A percentile compares a stretch with the other conserved stretches of the same genome.
phyloP scores from a whole-genome alignment of 192 early-diverging fungal genomes.

The Obelidium mucronatum region DNA sequence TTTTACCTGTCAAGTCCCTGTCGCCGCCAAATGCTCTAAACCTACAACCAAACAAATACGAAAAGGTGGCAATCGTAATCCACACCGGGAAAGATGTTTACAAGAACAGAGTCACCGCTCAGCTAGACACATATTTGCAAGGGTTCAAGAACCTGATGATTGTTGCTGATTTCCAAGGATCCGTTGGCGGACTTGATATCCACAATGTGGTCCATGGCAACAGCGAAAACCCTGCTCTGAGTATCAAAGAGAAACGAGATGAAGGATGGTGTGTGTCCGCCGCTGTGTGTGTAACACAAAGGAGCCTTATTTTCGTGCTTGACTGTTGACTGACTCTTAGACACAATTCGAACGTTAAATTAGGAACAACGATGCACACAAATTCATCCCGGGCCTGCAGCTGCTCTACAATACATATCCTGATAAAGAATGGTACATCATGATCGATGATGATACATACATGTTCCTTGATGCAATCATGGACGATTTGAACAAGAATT shows the following conservation, averaged over 20 bases:
- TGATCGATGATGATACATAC: constrained; percentile 71
- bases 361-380: constrained; percentile 58
- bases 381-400: constrained; percentile 62
- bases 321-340: too few relatives aligned
- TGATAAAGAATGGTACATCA: constrained; percentile 66
- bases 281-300: too few relatives aligned
- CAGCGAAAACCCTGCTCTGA: too few relatives aligned
- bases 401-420: constrained; percentile 54
- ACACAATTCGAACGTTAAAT: too few relatives aligned
- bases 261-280: too few relatives aligned
- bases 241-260: too few relatives aligned
- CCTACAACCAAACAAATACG: too few relatives aligned
- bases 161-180: constrained; percentile 54
- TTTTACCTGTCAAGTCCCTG: too few relatives aligned
- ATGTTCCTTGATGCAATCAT: constrained; percentile 57
- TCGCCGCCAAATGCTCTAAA: too few relatives aligned
- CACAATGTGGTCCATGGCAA: constrained; percentile 54
- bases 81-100: constrained; percentile 59
- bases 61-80: constrained; percentile 50
- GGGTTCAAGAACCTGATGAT: constrained; percentile 48
- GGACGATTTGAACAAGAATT: too few relatives aligned
- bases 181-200: constrained; percentile 50
- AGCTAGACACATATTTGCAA: constrained; percentile 54
- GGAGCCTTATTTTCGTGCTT: too few relatives aligned
- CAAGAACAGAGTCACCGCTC: constrained; percentile 47